These are phyloP conservation scores for Phoma herbarum DNA, from an alignment of 2,329 filamentous ascomycete genomes.

Conservation along the genomic window DNA sequence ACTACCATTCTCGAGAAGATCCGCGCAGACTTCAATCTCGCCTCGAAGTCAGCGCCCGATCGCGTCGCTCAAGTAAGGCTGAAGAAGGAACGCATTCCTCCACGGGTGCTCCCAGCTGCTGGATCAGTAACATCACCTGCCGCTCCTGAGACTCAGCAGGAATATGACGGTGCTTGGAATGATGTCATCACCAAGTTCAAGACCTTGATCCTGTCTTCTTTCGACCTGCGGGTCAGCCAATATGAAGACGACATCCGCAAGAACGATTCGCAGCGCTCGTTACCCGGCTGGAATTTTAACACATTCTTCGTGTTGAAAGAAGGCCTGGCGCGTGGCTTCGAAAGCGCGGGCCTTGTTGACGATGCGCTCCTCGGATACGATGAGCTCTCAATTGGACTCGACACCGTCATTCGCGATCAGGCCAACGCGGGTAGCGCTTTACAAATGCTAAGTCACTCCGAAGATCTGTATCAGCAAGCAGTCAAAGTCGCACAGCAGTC, in stretches of 20 bases:
- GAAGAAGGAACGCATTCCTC: slow-evolving; percentile 57
- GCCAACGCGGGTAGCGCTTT: slow-evolving; percentile 66
- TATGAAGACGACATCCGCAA: slow-evolving; percentile 98
- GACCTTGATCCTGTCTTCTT: slow-evolving; percentile 83
- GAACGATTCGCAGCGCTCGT: slow-evolving; percentile 82
- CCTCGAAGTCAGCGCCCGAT: slow-evolving; percentile 76
- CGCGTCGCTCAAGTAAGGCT: slow-evolving; percentile 87
- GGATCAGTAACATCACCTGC: slow-evolving; percentile 48
- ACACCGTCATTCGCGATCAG: slow-evolving; percentile 81
- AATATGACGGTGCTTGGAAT: slow-evolving; percentile 81
- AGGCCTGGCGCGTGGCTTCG: slow-evolving; percentile 89
- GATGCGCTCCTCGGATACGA: slow-evolving; percentile 96
- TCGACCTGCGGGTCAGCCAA: slow-evolving; percentile 87
- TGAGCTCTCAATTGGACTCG: slow-evolving; percentile 87
- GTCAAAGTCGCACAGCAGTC: slow-evolving; percentile 31
- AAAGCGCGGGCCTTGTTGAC: slow-evolving; percentile 94
- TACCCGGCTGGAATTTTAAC: slow-evolving; percentile 99
- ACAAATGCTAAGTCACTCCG: slow-evolving; percentile 76
- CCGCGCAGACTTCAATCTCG: slow-evolving; percentile 85
- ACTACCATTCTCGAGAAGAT: slow-evolving; percentile 90
- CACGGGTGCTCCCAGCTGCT: slow-evolving; percentile 56
- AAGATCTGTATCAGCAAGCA: slow-evolving; percentile 70
- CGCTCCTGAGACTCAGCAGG: slow-evolving; percentile 71
- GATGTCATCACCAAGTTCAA: slow-evolving; percentile 90
- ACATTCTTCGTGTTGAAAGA: slow-evolving; percentile 99